These are phyloP conservation scores for Coniochaeta ligniaria DNA, from an alignment of 2,329 filamentous ascomycete genomes.

Conservation along the genomic window DNA sequence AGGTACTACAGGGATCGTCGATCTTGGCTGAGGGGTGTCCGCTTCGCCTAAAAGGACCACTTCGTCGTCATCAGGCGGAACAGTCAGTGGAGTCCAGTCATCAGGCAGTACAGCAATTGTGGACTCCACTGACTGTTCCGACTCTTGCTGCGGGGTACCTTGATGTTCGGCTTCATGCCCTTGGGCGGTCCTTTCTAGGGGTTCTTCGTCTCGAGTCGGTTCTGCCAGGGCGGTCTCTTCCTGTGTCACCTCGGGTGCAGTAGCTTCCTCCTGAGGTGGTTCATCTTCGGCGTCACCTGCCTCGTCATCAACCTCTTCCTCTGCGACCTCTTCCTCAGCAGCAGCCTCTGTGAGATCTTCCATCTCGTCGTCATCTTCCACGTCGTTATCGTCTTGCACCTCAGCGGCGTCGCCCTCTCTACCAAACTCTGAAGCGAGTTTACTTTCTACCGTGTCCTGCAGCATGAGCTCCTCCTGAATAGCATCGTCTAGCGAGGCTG, in stretches of 20 bases:
- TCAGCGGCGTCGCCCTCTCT: not conserved
- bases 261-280: not conserved
- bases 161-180: not conserved
- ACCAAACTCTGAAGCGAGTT: not conserved
- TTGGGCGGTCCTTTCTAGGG: constrained; percentile 1
- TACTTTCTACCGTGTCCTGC: not conserved
- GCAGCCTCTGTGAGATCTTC: not conserved
- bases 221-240: constrained; percentile 3
- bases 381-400: not conserved
- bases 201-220: constrained; percentile 2
- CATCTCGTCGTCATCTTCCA: constrained; percentile 2
- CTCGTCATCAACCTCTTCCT: not conserved
- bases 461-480: not conserved
- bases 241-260: not conserved
- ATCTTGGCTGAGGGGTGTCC: not conserved
- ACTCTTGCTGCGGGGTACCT: not conserved
- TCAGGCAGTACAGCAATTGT: not conserved
- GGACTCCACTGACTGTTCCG: not conserved
- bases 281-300: not conserved
- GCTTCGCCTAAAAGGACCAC: not conserved
- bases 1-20: not conserved
- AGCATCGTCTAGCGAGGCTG: not conserved
- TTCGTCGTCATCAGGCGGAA: not conserved
- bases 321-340: not conserved
- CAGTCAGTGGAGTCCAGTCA: not conserved